Evolutionary conservation across 371 early-diverging fungal genomes (phyloP), one percentile per base, ranked within the genome.

Genomic region (Circinella umbellata): DNA sequence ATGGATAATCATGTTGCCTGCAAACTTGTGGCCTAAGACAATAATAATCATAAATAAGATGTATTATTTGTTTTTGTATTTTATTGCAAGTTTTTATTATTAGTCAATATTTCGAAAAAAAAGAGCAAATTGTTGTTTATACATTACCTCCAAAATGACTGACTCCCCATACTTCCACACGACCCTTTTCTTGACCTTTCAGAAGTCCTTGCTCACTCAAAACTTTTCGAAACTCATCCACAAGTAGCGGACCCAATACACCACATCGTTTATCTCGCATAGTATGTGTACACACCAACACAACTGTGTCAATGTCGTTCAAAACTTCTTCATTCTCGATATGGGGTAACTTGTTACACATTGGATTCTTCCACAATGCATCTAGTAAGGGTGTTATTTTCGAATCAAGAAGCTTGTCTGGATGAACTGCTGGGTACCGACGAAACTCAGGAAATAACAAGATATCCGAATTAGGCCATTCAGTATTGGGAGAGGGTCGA

Each of bases 1-100:
- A 68, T 85, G 85, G 51, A 85, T 81, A 36, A 85, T 80, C 13
- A 85, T 36, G 66, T 82, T 82, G 57, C 85, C 85, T 53, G 85
- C 85, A 77, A 77, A 85, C 70, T 78, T 79, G 63, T 85, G 85
- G 5, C 85, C 83, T 83, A 72, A 39, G 71, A 10, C 14, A 15
- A 59, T 14, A 1, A 11, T 51, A 51, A 51, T 8, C 8, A 51
- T 51, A 47, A 1, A 36, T 38, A 14, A 36, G 13, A 46, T 4
- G 0, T 14, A 1, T 39, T 38, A 38, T 39, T 18, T 1, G 42
- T 42, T 17, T 15, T 42, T 63, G 34, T 27, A 27, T 27, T 27
- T 27, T 27, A 27, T 27, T 27, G 27, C 27, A 27, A 27, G 27
- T 51, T 14, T 9, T n/a, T 42, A 42, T 9, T 42, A 11, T 36